Evolutionary conservation across 306 rosid genomes (phyloP), one percentile per base, ranked within the genome.

Genomic region (Ormosia emarginata): DNA sequence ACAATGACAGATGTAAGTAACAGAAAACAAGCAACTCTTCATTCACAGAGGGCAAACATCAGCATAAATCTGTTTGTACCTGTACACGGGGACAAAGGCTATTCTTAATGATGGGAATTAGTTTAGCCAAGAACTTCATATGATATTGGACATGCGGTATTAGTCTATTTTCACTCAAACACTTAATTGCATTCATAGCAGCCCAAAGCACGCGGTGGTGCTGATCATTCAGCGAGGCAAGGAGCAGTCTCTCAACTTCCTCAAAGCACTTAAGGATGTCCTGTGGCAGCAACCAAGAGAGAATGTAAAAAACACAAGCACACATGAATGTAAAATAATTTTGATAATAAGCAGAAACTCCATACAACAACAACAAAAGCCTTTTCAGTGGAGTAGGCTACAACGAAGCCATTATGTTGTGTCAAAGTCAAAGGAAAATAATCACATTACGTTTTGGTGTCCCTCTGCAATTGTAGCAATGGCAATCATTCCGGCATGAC

Each of bases 121-220:
- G 30, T 53, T 11, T n/a, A 13, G 68, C 43, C 13, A 79, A 15
- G 29, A 78, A 62, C 70, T 59, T 52, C 17, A 2, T 14, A 13
- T 72, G 47, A 78, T 79, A 56, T 66, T 3, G 70, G 34, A 0
- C 43, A 8, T 37, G 34, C 15, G 17, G 10, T 18, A 18, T 3
- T 44, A 71, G 53, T 5, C 8, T 18, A 12, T 43, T n/a, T 24
- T 1, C 47, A 24, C 57, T 34, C 67, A 64, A 52, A 17, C 29
- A 0, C 30, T 1, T 65, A 18, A 79, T 39, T 64, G 39, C 57
- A 34, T 64, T 17, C 36, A 72, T 47, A 57, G 83, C 73, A 72
- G 80, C 83, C 80, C 79, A 79, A 47, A 43, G 36, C 14, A 73
- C 66, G 14, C 80, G 83, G 37, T 39, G 50, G 72, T 83, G 53